phyloP scores from a whole-genome alignment of 441 rosid species.

The Adansonia madagascariensis region DNA sequence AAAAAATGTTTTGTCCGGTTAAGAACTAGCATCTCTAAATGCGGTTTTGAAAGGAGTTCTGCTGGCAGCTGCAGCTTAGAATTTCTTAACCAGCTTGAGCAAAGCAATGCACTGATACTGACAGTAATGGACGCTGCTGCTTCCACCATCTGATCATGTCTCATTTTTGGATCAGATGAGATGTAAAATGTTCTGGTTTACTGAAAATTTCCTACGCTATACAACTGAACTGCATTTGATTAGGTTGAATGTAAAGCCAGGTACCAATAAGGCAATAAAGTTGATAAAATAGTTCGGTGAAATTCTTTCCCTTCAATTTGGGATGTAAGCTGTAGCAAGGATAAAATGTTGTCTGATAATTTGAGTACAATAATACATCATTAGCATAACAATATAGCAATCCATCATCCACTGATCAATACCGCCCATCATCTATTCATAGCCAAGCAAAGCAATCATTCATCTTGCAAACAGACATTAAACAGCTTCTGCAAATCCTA shows the following conservation, averaged over 20 bases:
- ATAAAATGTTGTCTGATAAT: neutral
- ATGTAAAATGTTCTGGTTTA: neutral
- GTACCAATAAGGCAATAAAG: constrained; percentile 11
- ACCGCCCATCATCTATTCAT: neutral
- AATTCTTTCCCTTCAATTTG: neutral
- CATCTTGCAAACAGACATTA: constrained; percentile 15
- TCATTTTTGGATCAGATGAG: neutral
- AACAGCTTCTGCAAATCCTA: constrained; percentile 42
- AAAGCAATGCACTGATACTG: too few relatives aligned
- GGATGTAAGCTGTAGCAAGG: neutral
- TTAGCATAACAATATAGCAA: neutral
- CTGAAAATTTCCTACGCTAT: neutral
- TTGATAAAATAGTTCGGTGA: neutral
- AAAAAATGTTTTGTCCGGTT: too few relatives aligned
- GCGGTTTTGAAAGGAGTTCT: too few relatives aligned
- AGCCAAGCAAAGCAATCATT: neutral
- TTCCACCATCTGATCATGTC: neutral
- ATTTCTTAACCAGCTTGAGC: too few relatives aligned
- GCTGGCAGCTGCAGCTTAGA: too few relatives aligned
- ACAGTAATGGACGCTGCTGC: too few relatives aligned
- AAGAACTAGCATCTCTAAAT: too few relatives aligned
- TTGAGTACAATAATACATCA: neutral
- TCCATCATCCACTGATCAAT: neutral
- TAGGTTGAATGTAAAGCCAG: neutral
- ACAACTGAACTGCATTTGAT: neutral